These are phyloP conservation scores for Tephrocybe sp. DNA, from an alignment of 768 basidiomycete species.

Conservation along the genomic window DNA sequence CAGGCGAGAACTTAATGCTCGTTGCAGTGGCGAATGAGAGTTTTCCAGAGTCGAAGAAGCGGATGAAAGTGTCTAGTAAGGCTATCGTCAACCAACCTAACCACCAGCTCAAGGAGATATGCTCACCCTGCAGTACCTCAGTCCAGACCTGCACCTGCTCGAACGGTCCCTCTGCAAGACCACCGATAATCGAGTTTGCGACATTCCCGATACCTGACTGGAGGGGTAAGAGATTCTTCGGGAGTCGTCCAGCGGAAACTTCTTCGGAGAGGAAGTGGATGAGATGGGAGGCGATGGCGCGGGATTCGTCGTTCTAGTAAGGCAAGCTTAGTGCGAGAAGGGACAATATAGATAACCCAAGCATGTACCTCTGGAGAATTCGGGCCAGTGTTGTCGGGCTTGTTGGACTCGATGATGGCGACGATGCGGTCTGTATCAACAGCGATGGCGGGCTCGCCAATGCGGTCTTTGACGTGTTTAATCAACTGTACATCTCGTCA, in stretches of 20 bases:
- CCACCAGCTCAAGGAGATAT: background rate
- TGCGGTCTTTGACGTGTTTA: constrained; percentile 42
- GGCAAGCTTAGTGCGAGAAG: background rate
- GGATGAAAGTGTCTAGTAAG: constrained; percentile 41
- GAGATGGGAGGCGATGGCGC: constrained; percentile 42
- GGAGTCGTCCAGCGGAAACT: constrained; percentile 40
- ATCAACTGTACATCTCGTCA: constrained; percentile 34
- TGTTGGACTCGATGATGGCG: constrained; percentile 39
- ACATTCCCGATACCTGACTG: constrained; percentile 52
- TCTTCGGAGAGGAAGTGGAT: constrained; percentile 44
- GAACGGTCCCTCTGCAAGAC: constrained; percentile 47
- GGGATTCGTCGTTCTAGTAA: constrained; percentile 37
- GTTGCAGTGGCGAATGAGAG: constrained; percentile 48
- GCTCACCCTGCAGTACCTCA: constrained; percentile 43
- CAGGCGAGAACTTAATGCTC: constrained; percentile 44
- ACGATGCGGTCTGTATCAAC: constrained; percentile 50
- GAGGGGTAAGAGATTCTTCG: constrained; percentile 41
- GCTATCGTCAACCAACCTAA: too few relatives aligned
- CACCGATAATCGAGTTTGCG: constrained; percentile 50
- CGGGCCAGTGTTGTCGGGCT: constrained; percentile 44
- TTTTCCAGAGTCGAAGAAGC: constrained; percentile 48
- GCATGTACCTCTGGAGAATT: constrained; percentile 44
- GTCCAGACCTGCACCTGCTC: constrained; percentile 52
- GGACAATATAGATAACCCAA: background rate
- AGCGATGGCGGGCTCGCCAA: constrained; percentile 43